Percentiles rank a stretch among this genome's conserved stretches.
These are phyloP conservation scores for Ogataea wickerhamii DNA, from an alignment of 805 yeast species.

Conservation along the genomic window DNA sequence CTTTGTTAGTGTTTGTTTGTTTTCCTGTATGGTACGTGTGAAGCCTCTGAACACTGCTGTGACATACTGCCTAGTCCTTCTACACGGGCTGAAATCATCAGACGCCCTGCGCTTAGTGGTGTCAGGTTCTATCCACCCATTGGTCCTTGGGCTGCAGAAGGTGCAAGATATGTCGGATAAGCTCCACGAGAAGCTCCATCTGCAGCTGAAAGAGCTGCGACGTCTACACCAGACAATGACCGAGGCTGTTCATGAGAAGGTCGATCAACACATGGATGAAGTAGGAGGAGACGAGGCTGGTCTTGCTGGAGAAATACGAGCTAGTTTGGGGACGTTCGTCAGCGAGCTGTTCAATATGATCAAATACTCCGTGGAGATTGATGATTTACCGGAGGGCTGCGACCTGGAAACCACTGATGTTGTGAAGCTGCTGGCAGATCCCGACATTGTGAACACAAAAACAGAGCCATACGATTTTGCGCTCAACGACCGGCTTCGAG, in stretches of 20 bases:
- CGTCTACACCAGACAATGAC: slow-evolving; percentile 44
- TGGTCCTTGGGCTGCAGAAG: too few relatives aligned
- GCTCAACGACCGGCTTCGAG: slow-evolving; percentile 56
- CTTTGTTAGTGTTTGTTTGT: too few relatives aligned
- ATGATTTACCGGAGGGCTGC: slow-evolving; percentile 40
- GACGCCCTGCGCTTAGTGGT: too few relatives aligned
- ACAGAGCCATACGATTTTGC: slow-evolving; percentile 71
- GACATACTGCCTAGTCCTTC: too few relatives aligned
- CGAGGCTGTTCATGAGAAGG: slow-evolving; percentile 39
- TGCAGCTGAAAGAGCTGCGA: slow-evolving; percentile 51
- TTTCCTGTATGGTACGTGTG: too few relatives aligned
- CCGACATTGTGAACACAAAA: slow-evolving; percentile 28
- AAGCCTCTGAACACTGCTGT: too few relatives aligned
- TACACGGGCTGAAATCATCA: too few relatives aligned
- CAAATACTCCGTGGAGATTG: slow-evolving; percentile 52
- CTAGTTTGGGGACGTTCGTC: slow-evolving; percentile 43
- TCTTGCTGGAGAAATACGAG: slow-evolving; percentile 37
- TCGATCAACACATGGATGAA: slow-evolving; percentile 31
- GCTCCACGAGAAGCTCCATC: slow-evolving; percentile 41
- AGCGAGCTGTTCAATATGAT: slow-evolving; percentile 55
- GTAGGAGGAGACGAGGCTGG: slow-evolving; percentile 12
- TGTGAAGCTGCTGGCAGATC: slow-evolving; percentile 12
- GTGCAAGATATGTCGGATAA: slow-evolving; percentile 23
- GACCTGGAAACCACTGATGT: slow-evolving; percentile 9
- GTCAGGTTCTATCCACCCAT: too few relatives aligned